Evolutionary conservation across 495 filamentous ascomycete genomes (phyloP).

Genomic region (Copromyces sp.): DNA sequence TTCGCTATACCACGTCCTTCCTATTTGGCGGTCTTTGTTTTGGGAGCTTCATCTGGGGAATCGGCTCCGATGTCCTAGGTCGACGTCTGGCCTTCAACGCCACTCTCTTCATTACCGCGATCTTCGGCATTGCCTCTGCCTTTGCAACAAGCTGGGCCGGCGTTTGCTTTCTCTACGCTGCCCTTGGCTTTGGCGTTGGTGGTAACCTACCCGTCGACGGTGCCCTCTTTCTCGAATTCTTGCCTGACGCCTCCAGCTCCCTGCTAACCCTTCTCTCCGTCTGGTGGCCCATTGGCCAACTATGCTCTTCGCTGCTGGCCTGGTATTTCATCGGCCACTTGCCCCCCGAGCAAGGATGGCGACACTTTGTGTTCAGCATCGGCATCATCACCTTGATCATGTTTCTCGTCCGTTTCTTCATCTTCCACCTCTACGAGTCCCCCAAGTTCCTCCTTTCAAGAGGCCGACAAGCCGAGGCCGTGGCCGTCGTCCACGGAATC

Average conservation of each 20-base stretch:
- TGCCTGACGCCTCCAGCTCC: conserved; percentile 67
- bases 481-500: conserved; percentile 65
- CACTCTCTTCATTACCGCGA: conserved; percentile 57
- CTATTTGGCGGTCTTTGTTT: conserved; percentile 52
- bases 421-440: conserved; percentile 76
- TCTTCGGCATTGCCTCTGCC: conserved; percentile 63
- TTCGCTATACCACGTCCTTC: conserved; percentile 43
- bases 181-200: conserved; percentile 43
- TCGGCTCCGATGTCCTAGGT: conserved; percentile 63
- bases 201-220: conserved; percentile 77
- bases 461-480: conserved; percentile 66
- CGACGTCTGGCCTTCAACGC: conserved; percentile 69
- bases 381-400: conserved; percentile 61
- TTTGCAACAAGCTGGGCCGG: conserved; percentile 58
- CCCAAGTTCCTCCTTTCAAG: conserved; percentile 70
- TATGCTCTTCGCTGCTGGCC: conserved; percentile 61
- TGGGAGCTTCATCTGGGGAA: conserved; percentile 73
- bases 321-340: conserved; percentile 68
- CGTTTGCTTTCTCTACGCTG: conserved; percentile 44
- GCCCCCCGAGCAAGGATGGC: conserved; percentile 67
- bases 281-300: conserved; percentile 71
- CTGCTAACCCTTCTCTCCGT: conserved; percentile 66
- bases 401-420: conserved; percentile 66
- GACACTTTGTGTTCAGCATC: conserved; percentile 60
- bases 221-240: conserved; percentile 69